phyloP scores from a whole-genome alignment of 805 yeast genomes.

The Millerozyma acaciae region DNA sequence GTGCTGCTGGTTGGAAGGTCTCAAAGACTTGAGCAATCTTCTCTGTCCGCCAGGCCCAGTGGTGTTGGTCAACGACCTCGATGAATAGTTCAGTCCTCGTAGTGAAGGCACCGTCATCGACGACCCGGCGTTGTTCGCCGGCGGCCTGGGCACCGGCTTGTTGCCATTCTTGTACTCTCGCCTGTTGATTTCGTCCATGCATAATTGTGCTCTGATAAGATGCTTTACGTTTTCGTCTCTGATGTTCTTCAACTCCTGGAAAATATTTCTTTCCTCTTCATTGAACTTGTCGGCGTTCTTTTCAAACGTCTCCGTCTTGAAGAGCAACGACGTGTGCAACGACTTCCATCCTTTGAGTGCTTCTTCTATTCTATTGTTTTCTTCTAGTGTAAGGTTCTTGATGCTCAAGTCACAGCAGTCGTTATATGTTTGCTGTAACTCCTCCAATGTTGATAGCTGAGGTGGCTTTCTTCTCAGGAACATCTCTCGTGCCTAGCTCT shows the following conservation, averaged over 20 bases:
- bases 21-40: constrained; percentile 30
- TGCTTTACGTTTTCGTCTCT: constrained; percentile 43
- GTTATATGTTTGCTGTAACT: constrained; percentile 56
- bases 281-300: constrained; percentile 28
- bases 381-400: constrained; percentile 55
- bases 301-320: constrained; percentile 53
- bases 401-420: constrained; percentile 60
- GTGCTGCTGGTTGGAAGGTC: constrained; percentile 13
- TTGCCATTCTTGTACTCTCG: constrained; percentile 13
- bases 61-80: constrained; percentile 9
- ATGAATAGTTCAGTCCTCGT: constrained; percentile 9
- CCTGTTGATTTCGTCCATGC: constrained; percentile 35
- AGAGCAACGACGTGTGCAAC: constrained; percentile 58
- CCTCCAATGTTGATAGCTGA: constrained; percentile 47
- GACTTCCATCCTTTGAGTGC: constrained; percentile 74
- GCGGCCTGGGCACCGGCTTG: constrained; percentile 4
- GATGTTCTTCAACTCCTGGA: constrained; percentile 32
- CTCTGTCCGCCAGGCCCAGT: constrained; percentile 12
- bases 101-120: constrained; percentile 26
- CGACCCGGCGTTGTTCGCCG: constrained; percentile 3
- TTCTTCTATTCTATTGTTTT: constrained; percentile 45
- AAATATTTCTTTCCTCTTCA: constrained; percentile 21
- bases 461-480: constrained; percentile 57
- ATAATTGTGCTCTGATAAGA: constrained; percentile 36
- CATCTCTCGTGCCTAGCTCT: too few species aligned